Conservation (phyloP, 2,329 filamentous ascomycete species). For the Pestalotiopsis sp. region DNA sequence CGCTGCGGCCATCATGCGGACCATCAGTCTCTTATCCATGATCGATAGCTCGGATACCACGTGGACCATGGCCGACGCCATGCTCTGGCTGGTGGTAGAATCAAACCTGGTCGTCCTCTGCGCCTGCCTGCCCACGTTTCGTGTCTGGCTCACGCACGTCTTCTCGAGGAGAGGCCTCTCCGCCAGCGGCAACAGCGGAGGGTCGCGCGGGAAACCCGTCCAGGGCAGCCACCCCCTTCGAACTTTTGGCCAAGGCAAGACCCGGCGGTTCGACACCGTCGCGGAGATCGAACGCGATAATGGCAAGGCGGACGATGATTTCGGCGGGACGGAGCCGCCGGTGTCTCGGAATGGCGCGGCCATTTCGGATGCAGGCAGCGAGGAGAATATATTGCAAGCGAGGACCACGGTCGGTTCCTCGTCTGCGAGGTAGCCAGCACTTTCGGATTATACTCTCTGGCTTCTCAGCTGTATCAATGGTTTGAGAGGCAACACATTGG, state of each 20-base stretch:
- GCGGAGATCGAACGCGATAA: constrained; percentile 3
- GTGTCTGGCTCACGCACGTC: constrained; percentile 52
- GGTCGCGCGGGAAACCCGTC: neutral
- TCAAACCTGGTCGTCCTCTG: constrained; percentile 17
- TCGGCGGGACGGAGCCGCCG: neutral
- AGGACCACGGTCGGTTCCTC: neutral
- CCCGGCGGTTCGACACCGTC: neutral
- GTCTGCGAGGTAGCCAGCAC: neutral
- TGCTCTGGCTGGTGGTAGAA: constrained; percentile 18
- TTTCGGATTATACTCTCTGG: no score
- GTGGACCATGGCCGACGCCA: constrained; percentile 12
- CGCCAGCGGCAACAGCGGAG: neutral
- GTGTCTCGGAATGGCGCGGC: neutral
- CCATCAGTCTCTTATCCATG: constrained; percentile 10
- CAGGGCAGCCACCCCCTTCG: neutral
- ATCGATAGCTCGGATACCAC: constrained; percentile 12
- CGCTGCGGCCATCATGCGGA: constrained; percentile 14
- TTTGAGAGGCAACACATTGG: no score
- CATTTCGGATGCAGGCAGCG: neutral
- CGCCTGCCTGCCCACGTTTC: constrained; percentile 15
- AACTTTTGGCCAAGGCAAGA: neutral
- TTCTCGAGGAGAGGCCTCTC: neutral
- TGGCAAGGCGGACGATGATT: neutral
- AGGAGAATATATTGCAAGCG: neutral
- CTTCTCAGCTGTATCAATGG: no score